Conservation (phyloP, 2,329 filamentous ascomycete genomes). For the Arthroderma uncinatum region DNA sequence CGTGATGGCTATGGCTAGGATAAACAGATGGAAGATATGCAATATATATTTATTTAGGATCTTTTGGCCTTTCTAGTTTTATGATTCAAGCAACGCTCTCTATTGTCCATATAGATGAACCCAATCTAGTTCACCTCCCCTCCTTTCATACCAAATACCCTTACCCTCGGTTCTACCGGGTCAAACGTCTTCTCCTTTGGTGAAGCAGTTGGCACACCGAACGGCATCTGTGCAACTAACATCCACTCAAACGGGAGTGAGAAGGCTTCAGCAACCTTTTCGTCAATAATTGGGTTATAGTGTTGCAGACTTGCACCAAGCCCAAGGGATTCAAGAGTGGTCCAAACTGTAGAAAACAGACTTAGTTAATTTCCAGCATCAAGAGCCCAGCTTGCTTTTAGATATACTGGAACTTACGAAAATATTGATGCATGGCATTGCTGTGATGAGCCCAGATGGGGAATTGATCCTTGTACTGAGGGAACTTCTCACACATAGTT, state of each 20-base stretch:
- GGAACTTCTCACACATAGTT: constrained; percentile 55
- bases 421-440: constrained; percentile 70
- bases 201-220: constrained; percentile 48
- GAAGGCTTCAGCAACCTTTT: constrained; percentile 58
- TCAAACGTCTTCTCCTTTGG: constrained; percentile 53
- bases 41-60: too few relatives aligned
- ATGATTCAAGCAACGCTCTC: too few relatives aligned
- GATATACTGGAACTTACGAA: constrained; percentile 30
- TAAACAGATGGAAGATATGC: too few relatives aligned
- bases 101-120: too few relatives aligned
- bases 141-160: constrained; percentile 41
- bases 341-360: constrained; percentile 49
- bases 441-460: constrained; percentile 64
- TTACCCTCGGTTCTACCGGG: constrained; percentile 55
- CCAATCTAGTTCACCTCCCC: neutral
- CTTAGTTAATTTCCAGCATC: neutral
- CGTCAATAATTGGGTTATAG: constrained; percentile 79
- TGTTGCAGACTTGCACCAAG: constrained; percentile 85
- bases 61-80: too few relatives aligned
- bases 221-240: constrained; percentile 73
- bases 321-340: constrained; percentile 69
- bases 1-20: too few relatives aligned
- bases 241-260: constrained; percentile 60
- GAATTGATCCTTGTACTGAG: constrained; percentile 70
- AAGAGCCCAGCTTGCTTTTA: neutral